Base-by-base conservation (phyloP, 2,329 filamentous ascomycete species). In the Penicillium janthinellum region DNA sequence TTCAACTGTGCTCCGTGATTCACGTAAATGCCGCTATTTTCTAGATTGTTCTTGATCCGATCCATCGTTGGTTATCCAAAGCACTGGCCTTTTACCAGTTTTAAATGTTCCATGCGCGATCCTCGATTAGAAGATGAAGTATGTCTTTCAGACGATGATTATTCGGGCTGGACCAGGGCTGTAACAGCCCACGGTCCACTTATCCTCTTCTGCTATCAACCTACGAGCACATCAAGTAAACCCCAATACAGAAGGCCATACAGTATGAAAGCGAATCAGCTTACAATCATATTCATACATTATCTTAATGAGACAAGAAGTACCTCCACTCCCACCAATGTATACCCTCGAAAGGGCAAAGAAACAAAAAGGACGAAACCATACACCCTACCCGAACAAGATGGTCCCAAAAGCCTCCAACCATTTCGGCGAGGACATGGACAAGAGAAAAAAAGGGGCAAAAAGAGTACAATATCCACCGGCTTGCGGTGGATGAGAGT, bases 241-340 rank as follows among this genome's bases (percentile, higher is more conserved):
- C 7, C 5, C 41, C 10, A 34, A 17, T 7, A 12, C 12, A 10
- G 15, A 45, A 49, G 45, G 42, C 31, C 14, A 49, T 8, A 10
- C 37, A 31, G 28, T 45, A 34, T n/a, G 51, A 54, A 47, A 59
- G 28, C 34, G 42, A 54, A 54, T 44, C 12, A 49, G 47, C 45
- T 52, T 47, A 62, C 44, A 51, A 49, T 61, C 63, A 65, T 65
- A 65, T 63, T 65, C 58, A 59, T 65, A 65, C 63, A 65, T 65
- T 61, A 62, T 58, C 45, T 58, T 58, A 51, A 54, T 20, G 45
- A 56, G 47, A 41, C 31, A 57, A 50, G 12, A 25, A 55, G 28
- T 44, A 59, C 60, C 48, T n/a, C 44, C 58, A 52, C 61, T 55
- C 63, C 62, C 38, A 52, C 49, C 56, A 42, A 61, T 61, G 56